Conservation (phyloP, 305 asterid genomes). For the Fraxinus platypoda region DNA sequence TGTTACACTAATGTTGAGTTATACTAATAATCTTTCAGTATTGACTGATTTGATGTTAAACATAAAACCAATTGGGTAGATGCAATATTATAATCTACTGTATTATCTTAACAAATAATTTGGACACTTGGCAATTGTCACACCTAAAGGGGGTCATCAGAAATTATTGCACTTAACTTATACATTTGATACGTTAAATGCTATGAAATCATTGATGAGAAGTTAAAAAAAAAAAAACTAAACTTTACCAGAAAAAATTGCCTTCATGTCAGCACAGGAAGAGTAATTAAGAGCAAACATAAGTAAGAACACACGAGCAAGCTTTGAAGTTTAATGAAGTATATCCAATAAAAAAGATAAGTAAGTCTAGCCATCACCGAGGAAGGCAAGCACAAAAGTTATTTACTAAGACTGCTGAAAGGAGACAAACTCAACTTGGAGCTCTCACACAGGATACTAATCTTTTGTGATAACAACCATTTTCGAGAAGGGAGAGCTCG, state of each 20-base stretch:
- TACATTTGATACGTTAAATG: too few species aligned
- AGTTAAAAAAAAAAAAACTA: too few species aligned
- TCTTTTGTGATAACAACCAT: neutral
- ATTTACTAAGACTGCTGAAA: too few species aligned
- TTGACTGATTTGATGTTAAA: slow-evolving; percentile 9
- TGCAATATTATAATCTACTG: neutral
- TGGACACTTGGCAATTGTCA: neutral
- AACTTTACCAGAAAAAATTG: too few species aligned
- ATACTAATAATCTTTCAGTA: neutral
- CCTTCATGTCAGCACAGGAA: too few species aligned
- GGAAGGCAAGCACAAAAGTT: too few species aligned
- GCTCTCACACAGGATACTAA: neutral
- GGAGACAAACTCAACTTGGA: neutral
- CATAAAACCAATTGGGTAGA: neutral
- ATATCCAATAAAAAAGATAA: too few species aligned
- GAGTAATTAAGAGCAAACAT: too few species aligned
- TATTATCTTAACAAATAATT: neutral
- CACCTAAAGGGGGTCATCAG: neutral
- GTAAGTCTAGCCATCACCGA: too few species aligned
- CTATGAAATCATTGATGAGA: too few species aligned
- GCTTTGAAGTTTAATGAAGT: too few species aligned
- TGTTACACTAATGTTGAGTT: neutral
- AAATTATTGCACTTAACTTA: neutral
- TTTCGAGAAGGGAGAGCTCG: neutral
- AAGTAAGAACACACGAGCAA: too few species aligned